Evolutionary conservation across 202 grass and related monocot genomes (phyloP).

Genomic region (Eragrostis tef): DNA sequence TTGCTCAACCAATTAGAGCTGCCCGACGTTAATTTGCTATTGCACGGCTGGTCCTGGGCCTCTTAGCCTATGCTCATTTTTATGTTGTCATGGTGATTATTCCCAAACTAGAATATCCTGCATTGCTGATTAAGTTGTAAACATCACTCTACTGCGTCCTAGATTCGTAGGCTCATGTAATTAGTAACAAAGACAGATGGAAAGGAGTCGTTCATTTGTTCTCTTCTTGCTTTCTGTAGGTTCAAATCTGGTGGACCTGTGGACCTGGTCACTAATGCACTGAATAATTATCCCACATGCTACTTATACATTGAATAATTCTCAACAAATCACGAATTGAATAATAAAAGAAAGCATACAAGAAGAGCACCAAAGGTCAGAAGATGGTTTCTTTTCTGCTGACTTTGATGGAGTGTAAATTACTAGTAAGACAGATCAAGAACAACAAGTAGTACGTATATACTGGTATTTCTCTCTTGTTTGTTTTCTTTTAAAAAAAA

Average conservation of each 20-base stretch:
- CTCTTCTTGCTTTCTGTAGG: background rate
- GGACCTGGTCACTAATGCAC: conserved; percentile 35
- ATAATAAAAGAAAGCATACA: conserved; percentile 15
- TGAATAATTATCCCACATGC: background rate
- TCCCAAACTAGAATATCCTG: conserved; percentile 33
- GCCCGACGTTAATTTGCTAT: conserved; percentile 2
- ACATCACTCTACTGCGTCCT: conserved; percentile 34
- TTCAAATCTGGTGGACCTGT: conserved; percentile 9
- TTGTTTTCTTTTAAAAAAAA: conserved; percentile 7
- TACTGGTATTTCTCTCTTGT: background rate
- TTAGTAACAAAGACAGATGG: conserved; percentile 31
- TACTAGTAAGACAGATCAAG: background rate
- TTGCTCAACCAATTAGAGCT: conserved; percentile 27
- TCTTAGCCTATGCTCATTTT: conserved; percentile 32
- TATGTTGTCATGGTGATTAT: conserved; percentile 23
- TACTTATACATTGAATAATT: background rate
- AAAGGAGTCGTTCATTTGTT: background rate
- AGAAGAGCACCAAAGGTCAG: conserved; percentile 13
- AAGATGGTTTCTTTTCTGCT: background rate
- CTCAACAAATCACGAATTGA: conserved; percentile 27
- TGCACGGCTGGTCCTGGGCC: conserved; percentile 19
- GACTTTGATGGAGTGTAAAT: conserved; percentile 29
- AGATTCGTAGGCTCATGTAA: conserved; percentile 41
- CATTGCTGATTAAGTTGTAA: conserved; percentile 17
- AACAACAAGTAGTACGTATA: too few relatives aligned